Percentiles rank a stretch among this genome's conserved stretches.
Evolutionary conservation across 177 flowering plant species (phyloP).

Genomic region (Tripterygium wilfordii): DNA sequence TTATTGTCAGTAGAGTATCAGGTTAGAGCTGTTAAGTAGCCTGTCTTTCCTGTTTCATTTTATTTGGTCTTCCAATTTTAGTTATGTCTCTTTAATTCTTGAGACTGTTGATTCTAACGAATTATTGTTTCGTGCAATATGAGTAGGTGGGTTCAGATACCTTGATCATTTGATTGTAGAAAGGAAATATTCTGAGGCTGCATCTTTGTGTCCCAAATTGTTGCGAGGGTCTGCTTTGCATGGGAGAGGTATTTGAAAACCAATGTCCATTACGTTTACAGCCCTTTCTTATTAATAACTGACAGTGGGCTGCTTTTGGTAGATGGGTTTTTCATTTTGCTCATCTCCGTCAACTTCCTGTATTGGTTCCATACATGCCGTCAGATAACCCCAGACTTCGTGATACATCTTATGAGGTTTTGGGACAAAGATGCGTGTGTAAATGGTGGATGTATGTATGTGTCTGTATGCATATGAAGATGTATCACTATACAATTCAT

Average conservation of each 20-base stretch:
- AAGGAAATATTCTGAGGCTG: conserved; percentile 96
- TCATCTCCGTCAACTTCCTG: conserved; percentile 96
- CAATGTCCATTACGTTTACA: neutral
- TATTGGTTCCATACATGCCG: conserved; percentile 87
- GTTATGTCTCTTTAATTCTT: too few relatives aligned
- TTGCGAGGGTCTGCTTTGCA: conserved; percentile 87
- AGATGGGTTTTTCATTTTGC: conserved; percentile 99
- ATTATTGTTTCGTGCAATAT: too few relatives aligned
- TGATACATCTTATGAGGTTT: conserved; percentile 97
- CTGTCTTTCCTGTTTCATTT: too few relatives aligned
- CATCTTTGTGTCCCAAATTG: conserved; percentile 92
- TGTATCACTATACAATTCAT: too few relatives aligned
- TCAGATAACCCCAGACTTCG: conserved; percentile 83
- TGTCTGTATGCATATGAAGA: too few relatives aligned
- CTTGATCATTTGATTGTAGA: conserved; percentile 97
- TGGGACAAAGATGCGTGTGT: conserved; percentile 1
- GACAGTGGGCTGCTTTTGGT: conserved; percentile 15
- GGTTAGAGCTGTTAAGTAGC: too few relatives aligned
- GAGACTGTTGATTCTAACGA: too few relatives aligned
- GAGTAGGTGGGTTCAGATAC: conserved; percentile 98
- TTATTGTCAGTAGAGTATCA: too few relatives aligned
- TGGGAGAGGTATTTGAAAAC: conserved; percentile 89
- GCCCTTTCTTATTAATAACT: conserved; percentile 14
- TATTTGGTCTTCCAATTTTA: too few relatives aligned
- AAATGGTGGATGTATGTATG: too few relatives aligned